A percentile compares a stretch with the other conserved stretches of the same genome.
phyloP scores from a whole-genome alignment of 371 early-diverging fungal species.

The Haplosporangium sp. region DNA sequence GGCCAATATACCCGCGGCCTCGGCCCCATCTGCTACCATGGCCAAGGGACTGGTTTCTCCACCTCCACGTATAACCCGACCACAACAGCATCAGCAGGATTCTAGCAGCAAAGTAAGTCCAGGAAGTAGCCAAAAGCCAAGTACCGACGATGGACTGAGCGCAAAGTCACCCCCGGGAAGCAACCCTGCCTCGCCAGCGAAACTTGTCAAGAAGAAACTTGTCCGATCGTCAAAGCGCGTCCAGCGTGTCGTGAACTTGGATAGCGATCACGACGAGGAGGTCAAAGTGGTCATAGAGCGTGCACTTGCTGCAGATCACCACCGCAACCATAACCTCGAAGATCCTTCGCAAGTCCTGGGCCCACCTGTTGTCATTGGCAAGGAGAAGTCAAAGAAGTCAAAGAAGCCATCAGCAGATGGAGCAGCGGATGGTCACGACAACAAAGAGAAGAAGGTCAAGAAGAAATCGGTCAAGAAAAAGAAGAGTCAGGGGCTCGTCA shows the following conservation, averaged over 20 bases:
- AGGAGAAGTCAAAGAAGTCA: constrained; percentile 38
- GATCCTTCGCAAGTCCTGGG: constrained; percentile 16
- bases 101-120: neutral
- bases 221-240: constrained; percentile 33
- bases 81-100: constrained; percentile 3
- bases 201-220: constrained; percentile 46
- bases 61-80: constrained; percentile 24
- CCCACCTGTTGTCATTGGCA: constrained; percentile 22
- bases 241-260: constrained; percentile 53
- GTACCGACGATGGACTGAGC: constrained; percentile 3
- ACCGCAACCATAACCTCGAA: neutral
- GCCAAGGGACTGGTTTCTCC: constrained; percentile 34
- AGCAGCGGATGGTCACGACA: neutral
- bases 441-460: constrained; percentile 12
- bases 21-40: constrained; percentile 39
- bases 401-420: neutral
- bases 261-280: constrained; percentile 55
- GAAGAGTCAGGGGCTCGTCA: constrained; percentile 25
- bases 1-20: constrained; percentile 49
- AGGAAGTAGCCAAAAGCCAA: neutral
- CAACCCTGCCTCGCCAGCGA: constrained; percentile 6
- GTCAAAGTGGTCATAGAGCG: constrained; percentile 8
- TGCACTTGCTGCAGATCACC: no score
- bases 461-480: constrained; percentile 33
- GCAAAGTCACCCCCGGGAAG: constrained; percentile 21